Evolutionary conservation across 2,329 filamentous ascomycete genomes (phyloP).

Genomic region (Phialophora chinensis): DNA sequence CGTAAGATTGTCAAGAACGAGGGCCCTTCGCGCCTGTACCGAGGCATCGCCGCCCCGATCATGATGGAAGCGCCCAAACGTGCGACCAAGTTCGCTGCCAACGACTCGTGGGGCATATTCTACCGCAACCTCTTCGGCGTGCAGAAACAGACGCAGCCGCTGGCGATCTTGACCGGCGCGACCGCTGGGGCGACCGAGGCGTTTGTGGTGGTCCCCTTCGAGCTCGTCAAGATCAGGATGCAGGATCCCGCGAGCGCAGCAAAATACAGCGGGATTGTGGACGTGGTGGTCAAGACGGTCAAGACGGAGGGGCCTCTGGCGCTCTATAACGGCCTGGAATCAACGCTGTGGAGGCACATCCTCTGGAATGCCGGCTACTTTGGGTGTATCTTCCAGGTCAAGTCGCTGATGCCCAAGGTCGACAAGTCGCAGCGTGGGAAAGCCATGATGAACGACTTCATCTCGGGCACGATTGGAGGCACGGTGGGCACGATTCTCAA

Average conservation of each 20-base stretch:
- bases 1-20: constrained; percentile 95
- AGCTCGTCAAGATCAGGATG: constrained; percentile 96
- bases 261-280: constrained; percentile 64
- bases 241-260: constrained; percentile 93
- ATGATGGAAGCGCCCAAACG: constrained; percentile 97
- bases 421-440: constrained; percentile 71
- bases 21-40: constrained; percentile 90
- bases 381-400: constrained; percentile 97
- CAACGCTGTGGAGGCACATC: constrained; percentile 93
- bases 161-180: constrained; percentile 92
- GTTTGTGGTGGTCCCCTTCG: constrained; percentile 97
- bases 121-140: constrained; percentile 87
- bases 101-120: constrained; percentile 96
- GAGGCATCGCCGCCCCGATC: constrained; percentile 93
- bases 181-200: constrained; percentile 94
- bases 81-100: constrained; percentile 98
- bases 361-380: constrained; percentile 97
- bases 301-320: constrained; percentile 82
- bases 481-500: constrained; percentile 91
- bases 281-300: constrained; percentile 70
- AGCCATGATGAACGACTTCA: constrained; percentile 84
- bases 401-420: constrained; percentile 79
- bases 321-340: constrained; percentile 96
- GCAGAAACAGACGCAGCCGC: constrained; percentile 84
- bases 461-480: constrained; percentile 86